Conservation (phyloP, 371 early-diverging fungal species). For the Zychaea mexicana region DNA sequence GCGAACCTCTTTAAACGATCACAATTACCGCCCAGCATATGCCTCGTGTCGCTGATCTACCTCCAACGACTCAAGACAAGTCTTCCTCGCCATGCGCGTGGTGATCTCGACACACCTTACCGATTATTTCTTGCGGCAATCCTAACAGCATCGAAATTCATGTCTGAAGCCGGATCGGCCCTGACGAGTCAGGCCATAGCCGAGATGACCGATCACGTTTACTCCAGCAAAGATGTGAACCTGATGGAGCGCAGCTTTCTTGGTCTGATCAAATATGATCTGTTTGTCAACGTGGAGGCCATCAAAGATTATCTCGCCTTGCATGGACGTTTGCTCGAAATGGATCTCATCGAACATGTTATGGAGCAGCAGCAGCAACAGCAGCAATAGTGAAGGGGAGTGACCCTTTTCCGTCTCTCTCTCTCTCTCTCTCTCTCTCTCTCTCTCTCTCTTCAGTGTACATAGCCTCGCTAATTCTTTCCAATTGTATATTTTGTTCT, state of each 20-base stretch:
- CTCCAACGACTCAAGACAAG: conserved; percentile 72
- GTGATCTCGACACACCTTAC: conserved; percentile 77
- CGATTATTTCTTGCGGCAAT: conserved; percentile 74
- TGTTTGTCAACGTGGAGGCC: conserved; percentile 46
- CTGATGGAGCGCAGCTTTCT: conserved; percentile 52
- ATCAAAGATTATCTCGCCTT: conserved; percentile 47
- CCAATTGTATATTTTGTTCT: neutral
- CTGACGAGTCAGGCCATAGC: conserved; percentile 63
- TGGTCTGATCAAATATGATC: conserved; percentile 47
- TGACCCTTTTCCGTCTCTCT: neutral
- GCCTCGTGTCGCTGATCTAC: conserved; percentile 72
- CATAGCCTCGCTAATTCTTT: neutral
- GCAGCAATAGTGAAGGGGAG: neutral
- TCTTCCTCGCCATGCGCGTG: conserved; percentile 66
- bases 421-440: neutral
- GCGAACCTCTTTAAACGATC: conserved; percentile 41
- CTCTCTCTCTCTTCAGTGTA: neutral
- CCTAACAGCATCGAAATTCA: conserved; percentile 69
- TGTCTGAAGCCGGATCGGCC: conserved; percentile 61
- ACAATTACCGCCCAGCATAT: conserved; percentile 44
- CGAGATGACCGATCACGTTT: conserved; percentile 63
- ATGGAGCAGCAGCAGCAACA: conserved; percentile 15
- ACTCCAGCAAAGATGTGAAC: conserved; percentile 63
- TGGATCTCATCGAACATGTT: conserved; percentile 47
- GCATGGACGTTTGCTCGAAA: conserved; percentile 47